phyloP scores from a whole-genome alignment of 495 filamentous ascomycete species.

The Aspergillus saccharolyticus region DNA sequence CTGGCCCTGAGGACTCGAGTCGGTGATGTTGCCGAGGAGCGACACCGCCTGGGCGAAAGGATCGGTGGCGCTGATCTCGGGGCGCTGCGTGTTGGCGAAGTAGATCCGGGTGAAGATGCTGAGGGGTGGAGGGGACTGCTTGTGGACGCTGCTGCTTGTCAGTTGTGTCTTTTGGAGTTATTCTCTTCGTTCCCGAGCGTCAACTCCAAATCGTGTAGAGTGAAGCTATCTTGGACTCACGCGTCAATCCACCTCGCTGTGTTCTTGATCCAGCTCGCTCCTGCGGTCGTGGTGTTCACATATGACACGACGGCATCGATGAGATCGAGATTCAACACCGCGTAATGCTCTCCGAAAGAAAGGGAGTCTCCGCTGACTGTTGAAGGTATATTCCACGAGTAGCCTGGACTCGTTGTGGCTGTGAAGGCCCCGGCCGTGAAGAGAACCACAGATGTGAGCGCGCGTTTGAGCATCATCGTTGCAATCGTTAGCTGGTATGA shows the following conservation, averaged over 20 bases:
- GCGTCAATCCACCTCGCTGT: slow-evolving; percentile 7
- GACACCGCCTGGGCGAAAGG: slow-evolving; percentile 23
- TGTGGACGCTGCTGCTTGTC: slow-evolving; percentile 19
- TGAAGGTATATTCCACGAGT: neutral
- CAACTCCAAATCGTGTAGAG: too few relatives aligned
- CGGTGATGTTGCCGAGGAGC: slow-evolving; percentile 10
- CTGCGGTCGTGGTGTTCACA: slow-evolving; percentile 23
- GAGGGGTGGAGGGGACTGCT: slow-evolving; percentile 22
- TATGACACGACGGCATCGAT: slow-evolving; percentile 26
- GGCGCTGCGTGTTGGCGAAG: slow-evolving; percentile 22
- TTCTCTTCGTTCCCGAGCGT: too few relatives aligned
- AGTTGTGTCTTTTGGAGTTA: too few relatives aligned
- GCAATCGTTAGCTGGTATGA: too few relatives aligned
- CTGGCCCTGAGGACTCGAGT: neutral
- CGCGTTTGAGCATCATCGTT: neutral
- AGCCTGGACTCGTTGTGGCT: neutral
- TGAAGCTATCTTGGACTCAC: too few relatives aligned
- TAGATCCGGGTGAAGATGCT: slow-evolving; percentile 37
- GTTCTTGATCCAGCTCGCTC: slow-evolving; percentile 24
- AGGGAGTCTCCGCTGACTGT: neutral
- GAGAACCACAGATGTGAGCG: neutral
- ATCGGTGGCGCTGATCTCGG: slow-evolving; percentile 21
- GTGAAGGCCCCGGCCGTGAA: neutral
- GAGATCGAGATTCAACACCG: slow-evolving; percentile 36
- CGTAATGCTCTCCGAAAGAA: slow-evolving; percentile 30